Percentiles rank a stretch among this genome's conserved stretches.
Evolutionary conservation across 106 monocot species (phyloP).

Genomic region (Amphibolis antarctica): DNA sequence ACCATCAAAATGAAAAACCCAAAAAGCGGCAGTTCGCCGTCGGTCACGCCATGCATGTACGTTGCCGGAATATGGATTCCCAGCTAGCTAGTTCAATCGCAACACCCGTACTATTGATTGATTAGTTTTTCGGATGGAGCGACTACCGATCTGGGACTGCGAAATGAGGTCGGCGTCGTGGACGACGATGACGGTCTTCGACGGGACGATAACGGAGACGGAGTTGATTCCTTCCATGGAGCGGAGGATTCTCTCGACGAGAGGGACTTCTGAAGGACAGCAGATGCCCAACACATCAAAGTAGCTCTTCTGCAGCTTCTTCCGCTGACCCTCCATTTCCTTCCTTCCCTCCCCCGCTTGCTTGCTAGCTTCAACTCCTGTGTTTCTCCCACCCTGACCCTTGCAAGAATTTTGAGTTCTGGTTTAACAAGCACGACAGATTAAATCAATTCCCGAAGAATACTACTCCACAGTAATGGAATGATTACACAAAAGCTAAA

Average conservation of each 20-base stretch:
- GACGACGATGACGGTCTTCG: constrained; percentile 74
- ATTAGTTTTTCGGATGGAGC: not conserved
- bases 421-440: too few species aligned
- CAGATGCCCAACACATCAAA: constrained; percentile 91
- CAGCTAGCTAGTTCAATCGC: not conserved
- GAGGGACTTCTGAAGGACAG: constrained; percentile 72
- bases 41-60: too few species aligned
- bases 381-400: too few species aligned
- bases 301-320: constrained; percentile 63
- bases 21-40: too few species aligned
- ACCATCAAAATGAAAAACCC: not conserved
- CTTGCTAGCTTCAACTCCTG: too few species aligned
- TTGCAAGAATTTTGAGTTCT: too few species aligned
- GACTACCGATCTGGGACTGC: constrained; percentile 46
- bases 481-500: too few species aligned
- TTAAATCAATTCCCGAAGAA: too few species aligned
- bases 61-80: not conserved
- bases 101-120: not conserved
- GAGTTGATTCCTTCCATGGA: constrained; percentile 49
- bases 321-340: too few species aligned
- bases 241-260: constrained; percentile 60
- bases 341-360: too few species aligned
- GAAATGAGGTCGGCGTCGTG: constrained; percentile 57
- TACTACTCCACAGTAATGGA: too few species aligned
- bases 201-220: constrained; percentile 65